phyloP scores from a whole-genome alignment of 495 filamentous ascomycete genomes.

The Aspergillus hancockii region DNA sequence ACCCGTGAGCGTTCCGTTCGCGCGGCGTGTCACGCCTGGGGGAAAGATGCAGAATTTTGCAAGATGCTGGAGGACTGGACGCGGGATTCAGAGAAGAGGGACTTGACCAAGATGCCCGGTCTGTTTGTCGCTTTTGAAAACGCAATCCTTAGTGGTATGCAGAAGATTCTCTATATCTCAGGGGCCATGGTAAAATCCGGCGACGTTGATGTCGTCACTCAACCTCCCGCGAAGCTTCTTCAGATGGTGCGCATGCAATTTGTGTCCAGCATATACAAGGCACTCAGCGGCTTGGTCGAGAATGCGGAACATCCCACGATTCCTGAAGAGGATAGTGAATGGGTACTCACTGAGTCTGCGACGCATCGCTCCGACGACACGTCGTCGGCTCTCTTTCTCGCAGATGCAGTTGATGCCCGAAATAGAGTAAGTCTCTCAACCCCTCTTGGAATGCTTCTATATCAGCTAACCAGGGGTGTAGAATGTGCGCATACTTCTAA shows the following conservation, averaged over 20 bases:
- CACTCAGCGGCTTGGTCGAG: constrained; percentile 90
- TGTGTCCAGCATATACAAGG: constrained; percentile 87
- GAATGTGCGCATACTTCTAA: constrained; percentile 91
- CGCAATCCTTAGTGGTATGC: constrained; percentile 75
- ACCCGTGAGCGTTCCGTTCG: constrained; percentile 80
- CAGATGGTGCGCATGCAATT: constrained; percentile 85
- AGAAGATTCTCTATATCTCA: constrained; percentile 89
- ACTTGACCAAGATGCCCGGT: constrained; percentile 87
- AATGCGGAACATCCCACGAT: constrained; percentile 77
- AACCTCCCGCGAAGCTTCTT: constrained; percentile 79
- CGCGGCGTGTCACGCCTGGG: constrained; percentile 83
- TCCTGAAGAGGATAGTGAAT: constrained; percentile 60
- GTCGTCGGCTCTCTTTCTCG: constrained; percentile 38
- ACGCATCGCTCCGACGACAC: constrained; percentile 34
- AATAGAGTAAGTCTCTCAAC: constrained; percentile 64
- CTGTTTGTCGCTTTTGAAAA: constrained; percentile 80
- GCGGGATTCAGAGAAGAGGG: constrained; percentile 69
- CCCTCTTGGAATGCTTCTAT: background rate
- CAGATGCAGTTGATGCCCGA: constrained; percentile 62
- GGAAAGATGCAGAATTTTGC: constrained; percentile 82
- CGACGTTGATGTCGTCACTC: constrained; percentile 71
- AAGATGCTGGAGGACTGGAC: constrained; percentile 93
- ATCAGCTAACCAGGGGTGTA: constrained; percentile 32
- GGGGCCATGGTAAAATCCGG: constrained; percentile 72
- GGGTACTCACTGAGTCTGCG: constrained; percentile 34